Evolutionary conservation across 192 early-diverging fungal genomes (phyloP), one percentile per base, ranked within the genome.

Genomic region (Mortierella claussenii): DNA sequence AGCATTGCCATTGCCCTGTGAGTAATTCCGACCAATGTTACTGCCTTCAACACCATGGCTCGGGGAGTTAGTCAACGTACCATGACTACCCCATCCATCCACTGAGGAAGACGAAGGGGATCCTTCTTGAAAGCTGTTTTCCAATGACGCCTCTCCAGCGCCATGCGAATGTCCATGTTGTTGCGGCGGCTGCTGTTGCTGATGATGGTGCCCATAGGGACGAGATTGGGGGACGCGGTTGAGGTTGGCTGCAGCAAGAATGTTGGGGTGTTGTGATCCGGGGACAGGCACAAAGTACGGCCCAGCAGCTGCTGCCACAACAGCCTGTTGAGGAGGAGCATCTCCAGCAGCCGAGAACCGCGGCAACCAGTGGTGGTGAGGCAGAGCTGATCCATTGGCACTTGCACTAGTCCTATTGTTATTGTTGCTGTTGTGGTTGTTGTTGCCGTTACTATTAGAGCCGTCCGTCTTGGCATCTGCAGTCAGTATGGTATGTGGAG

Each of bases 281-380:
- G 56, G 65, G 1, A 50, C 26, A 5, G 28, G 55, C 43, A 54
- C 42, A 36, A 74, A 11, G 42, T 57, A 74, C 12, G 70, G 23
- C 2, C 27, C 52, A 23, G 23, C 27, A n/a, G 47, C 57, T 11
- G 62, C 34, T 10, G 37, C 37, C 28, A 67, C 54, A 12, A 23
- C 44, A 1, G 59, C 55, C 33, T 57, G 55, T 20, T 63, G 59
- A 31, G 51, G 33, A 2, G 73, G 73, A 3, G 73, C 64, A 50
- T 76, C 73, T 15, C 73, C 73, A 7, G 73, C 73, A 18, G 59
- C 73, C 2, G 73, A 76, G 24, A 76, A 76, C 8, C 73, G 73
- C 12, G 73, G 73, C 17, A 76, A 34, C 73, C 73, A 76, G 46
- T 40, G 73, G 52, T 60, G 64, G 37, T 40, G 37, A 13, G 37